These are phyloP conservation scores for Firmiana major DNA, from an alignment of 345 rosid species.

Conservation along the genomic window DNA sequence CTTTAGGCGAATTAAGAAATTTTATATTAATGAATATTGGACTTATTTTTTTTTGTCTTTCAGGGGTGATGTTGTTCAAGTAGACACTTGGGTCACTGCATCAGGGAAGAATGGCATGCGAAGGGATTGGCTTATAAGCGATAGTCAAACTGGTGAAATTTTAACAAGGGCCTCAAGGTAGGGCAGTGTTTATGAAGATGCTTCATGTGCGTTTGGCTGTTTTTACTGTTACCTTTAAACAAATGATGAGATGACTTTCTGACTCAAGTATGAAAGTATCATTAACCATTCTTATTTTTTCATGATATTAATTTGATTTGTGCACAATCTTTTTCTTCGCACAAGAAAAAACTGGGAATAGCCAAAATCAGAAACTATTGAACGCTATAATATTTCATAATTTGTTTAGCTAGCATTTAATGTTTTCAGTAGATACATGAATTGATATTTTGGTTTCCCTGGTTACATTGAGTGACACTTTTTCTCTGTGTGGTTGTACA, in stretches of 20 bases:
- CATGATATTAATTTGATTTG: background rate
- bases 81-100: slow-evolving; percentile 82
- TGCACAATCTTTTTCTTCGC: background rate
- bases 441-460: background rate
- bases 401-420: background rate
- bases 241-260: background rate
- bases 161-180: slow-evolving; percentile 94
- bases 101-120: slow-evolving; percentile 98
- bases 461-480: background rate
- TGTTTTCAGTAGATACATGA: background rate
- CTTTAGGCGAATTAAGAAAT: background rate
- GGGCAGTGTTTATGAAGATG: slow-evolving; percentile 10
- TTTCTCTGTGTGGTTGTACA: background rate
- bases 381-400: background rate
- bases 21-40: background rate
- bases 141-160: slow-evolving; percentile 66
- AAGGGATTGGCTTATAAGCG: slow-evolving; percentile 87
- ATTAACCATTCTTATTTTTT: background rate
- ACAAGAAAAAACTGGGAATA: background rate
- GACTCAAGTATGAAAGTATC: background rate
- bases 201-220: background rate
- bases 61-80: slow-evolving; percentile 95
- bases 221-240: background rate
- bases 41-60: slow-evolving; percentile 4
- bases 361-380: background rate